A percentile compares a stretch with the other conserved stretches of the same genome.
Conservation (phyloP, 768 basidiomycete genomes). For the Suillus brevipes region DNA sequence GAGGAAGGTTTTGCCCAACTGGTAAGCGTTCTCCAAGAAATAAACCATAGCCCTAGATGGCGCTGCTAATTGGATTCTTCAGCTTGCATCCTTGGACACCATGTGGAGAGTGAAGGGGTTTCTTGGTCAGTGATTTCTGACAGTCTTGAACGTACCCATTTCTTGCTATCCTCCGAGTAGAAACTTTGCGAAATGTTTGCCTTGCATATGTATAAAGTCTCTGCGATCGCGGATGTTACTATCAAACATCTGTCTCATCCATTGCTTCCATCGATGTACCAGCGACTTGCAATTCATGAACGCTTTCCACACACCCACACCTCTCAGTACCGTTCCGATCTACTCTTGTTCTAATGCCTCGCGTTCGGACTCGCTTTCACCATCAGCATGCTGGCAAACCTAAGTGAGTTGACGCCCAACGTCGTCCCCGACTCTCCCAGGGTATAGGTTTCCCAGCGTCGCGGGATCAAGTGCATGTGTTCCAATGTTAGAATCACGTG, state of each 20-base stretch:
- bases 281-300: slow-evolving; percentile 64
- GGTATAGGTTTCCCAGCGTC: slow-evolving; percentile 59
- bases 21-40: slow-evolving; percentile 41
- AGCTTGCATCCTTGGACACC: slow-evolving; percentile 55
- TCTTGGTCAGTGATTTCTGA: slow-evolving; percentile 22
- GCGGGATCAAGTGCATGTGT: slow-evolving; percentile 86
- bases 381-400: slow-evolving; percentile 87
- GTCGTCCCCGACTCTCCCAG: slow-evolving; percentile 53
- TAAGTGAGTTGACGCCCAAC: slow-evolving; percentile 82
- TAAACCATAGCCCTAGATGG: slow-evolving; percentile 4
- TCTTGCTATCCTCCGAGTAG: background rate
- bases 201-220: background rate
- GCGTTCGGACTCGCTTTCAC: slow-evolving; percentile 79
- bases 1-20: slow-evolving; percentile 78
- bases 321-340: slow-evolving; percentile 59
- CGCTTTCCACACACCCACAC: slow-evolving; percentile 65
- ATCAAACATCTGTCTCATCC: slow-evolving; percentile 16
- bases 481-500: slow-evolving; percentile 75
- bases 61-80: slow-evolving; percentile 3
- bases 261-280: slow-evolving; percentile 43
- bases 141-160: background rate
- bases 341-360: slow-evolving; percentile 66
- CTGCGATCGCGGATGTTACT: background rate
- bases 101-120: slow-evolving; percentile 53
- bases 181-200: background rate